Evolutionary conservation across 805 yeast genomes (phyloP), one percentile per base, ranked within the genome.

Genomic region (Saccharomyces paradoxus): DNA sequence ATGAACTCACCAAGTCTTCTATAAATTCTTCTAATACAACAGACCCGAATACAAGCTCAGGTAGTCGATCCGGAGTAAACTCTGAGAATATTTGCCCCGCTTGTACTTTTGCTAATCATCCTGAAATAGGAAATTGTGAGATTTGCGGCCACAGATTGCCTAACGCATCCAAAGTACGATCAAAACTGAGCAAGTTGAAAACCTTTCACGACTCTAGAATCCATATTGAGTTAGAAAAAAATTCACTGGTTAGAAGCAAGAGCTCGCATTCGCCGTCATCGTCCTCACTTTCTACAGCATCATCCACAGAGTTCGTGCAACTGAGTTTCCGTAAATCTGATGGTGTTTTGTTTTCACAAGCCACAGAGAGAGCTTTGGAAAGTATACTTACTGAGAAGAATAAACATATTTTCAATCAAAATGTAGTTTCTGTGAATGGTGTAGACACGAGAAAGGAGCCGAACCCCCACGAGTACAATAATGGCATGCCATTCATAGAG

Each of bases 81-180:
- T 47, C 29, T 2, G 60, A 52, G 27, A 68, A 69, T 41, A 56
- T 58, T 13, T 82, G 87, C 55, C 76, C 81, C 3, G 66, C 74
- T 12, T 88, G 96, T 61, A 88, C 98, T 0, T 92, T 90, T 63
- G 71, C 81, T 12, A 94, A 92, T 66, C 96, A 91, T 67, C 87
- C 90, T 0, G 81, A 87, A 2, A 74, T 92, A 75, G 70, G 76
- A 41, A 77, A 75, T 58, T 92, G 99, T 69, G 99, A 92, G 68
- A 78, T 94, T 65, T 92, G 98, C 71, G 97, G 96, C 0, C 74
- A 84, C 0, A 74, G 74, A 22, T 66, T 84, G 27, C 70, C 71
- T 3, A 54, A 61, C 29, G 50, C 54, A 4, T 37, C 44, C 10
- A 48, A 37, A 17, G 51, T 24, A 26, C 48, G 30, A 31, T 37